Percentiles rank a stretch among this genome's conserved stretches.
Conservation (phyloP, 495 filamentous ascomycete species). For the Aspergillus olivimuriae region DNA sequence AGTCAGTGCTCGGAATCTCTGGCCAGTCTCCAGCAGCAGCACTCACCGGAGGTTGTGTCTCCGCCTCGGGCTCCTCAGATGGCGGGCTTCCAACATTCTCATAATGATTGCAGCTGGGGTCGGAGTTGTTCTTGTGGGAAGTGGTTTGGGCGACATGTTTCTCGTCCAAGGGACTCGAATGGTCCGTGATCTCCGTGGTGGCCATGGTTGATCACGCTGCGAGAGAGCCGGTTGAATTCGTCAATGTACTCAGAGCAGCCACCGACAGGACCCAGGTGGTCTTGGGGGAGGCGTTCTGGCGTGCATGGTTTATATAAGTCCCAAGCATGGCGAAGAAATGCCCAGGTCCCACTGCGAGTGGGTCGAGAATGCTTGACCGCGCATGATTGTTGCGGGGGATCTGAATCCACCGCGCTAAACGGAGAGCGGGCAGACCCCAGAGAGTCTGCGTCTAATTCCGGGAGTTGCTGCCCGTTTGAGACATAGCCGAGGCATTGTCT, state of each 20-base stretch:
- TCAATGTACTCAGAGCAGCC: not conserved
- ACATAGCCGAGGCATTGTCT: not conserved
- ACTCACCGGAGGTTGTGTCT: slow-evolving; percentile 9
- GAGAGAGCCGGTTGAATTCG: not conserved
- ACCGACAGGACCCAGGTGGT: too few relatives aligned
- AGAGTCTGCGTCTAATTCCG: not conserved
- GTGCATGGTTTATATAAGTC: not conserved
- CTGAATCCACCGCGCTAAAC: not conserved
- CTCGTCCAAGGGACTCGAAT: slow-evolving; percentile 16
- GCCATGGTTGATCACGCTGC: not conserved
- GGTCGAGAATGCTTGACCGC: not conserved
- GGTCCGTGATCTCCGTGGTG: slow-evolving; percentile 5
- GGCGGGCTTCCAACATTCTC: slow-evolving; percentile 13
- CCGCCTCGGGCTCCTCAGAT: slow-evolving; percentile 19
- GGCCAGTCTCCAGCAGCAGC: slow-evolving; percentile 2
- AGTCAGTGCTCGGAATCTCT: slow-evolving; percentile 7
- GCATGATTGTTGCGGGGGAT: not conserved
- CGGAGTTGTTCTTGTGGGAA: slow-evolving; percentile 11
- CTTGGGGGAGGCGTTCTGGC: not conserved
- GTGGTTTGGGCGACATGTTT: slow-evolving; percentile 20
- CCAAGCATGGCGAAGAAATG: not conserved
- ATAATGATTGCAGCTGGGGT: slow-evolving; percentile 19
- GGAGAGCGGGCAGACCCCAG: too few relatives aligned
- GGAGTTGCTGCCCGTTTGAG: not conserved
- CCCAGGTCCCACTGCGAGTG: not conserved